Conservation (phyloP, 352 stramenopile species). For the Peronospora belbahrii region DNA sequence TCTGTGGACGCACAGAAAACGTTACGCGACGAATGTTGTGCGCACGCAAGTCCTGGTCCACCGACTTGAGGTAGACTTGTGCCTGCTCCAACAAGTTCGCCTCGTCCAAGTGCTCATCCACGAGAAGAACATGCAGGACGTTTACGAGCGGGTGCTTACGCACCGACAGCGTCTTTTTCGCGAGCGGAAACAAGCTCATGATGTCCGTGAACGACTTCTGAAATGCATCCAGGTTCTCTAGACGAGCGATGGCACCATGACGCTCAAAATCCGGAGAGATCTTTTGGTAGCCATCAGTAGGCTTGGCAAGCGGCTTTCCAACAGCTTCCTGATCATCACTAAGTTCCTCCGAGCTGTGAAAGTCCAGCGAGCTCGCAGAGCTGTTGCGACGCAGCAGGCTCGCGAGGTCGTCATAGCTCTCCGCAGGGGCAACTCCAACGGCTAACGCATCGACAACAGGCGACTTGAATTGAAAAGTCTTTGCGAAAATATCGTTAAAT, state of each 20-base stretch:
- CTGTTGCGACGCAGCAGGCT: constrained; percentile 61
- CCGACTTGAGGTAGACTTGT: constrained; percentile 57
- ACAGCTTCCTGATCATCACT: constrained; percentile 30
- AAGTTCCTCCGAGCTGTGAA: constrained; percentile 28
- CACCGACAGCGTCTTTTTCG: constrained; percentile 60
- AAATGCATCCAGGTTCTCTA: constrained; percentile 76
- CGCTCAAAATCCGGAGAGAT: constrained; percentile 63
- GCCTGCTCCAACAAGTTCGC: constrained; percentile 40
- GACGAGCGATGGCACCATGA: constrained; percentile 83
- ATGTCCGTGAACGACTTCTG: constrained; percentile 61
- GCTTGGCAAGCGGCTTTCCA: constrained; percentile 24
- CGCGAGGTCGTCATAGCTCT: constrained; percentile 80
- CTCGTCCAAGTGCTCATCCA: constrained; percentile 65
- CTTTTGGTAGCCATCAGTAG: constrained; percentile 56
- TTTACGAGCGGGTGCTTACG: constrained; percentile 66
- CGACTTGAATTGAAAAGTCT: constrained; percentile 85
- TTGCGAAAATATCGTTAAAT: constrained; percentile 59
- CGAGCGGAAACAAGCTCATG: constrained; percentile 60
- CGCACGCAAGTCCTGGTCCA: constrained; percentile 42
- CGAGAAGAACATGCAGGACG: constrained; percentile 75
- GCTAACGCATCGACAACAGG: constrained; percentile 70
- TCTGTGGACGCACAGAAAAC: constrained; percentile 72
- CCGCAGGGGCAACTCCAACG: constrained; percentile 57
- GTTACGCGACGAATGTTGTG: constrained; percentile 87
- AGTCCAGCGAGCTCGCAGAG: constrained; percentile 33